A percentile compares a stretch with the other conserved stretches of the same genome.
These are phyloP conservation scores for Cymbopogon citratus DNA, from an alignment of 176 grass and related monocot species.

Conservation along the genomic window DNA sequence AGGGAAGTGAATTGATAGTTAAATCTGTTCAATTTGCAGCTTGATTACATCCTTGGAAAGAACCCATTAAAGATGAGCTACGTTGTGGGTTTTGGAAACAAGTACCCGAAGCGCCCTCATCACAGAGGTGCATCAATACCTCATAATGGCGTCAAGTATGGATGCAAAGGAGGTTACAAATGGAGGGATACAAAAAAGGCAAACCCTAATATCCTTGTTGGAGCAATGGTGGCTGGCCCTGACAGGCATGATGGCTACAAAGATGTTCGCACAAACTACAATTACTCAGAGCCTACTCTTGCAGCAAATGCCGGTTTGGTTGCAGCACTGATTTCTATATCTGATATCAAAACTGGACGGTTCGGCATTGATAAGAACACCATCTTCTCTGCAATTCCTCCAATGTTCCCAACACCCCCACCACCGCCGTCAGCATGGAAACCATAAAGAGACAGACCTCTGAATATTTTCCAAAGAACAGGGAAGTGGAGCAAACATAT, in stretches of 20 bases:
- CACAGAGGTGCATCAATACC: conserved; percentile 91
- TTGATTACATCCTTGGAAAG: conserved; percentile 86
- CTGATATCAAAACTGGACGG: conserved; percentile 34
- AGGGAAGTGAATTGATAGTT: conserved; percentile 12
- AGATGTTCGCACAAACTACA: conserved; percentile 84
- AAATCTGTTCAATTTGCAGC: conserved; percentile 43
- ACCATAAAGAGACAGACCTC: conserved; percentile 43
- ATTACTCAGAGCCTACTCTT: conserved; percentile 82
- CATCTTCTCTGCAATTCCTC: conserved; percentile 86
- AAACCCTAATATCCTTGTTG: conserved; percentile 78
- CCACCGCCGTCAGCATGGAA: conserved; percentile 81
- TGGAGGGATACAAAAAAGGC: conserved; percentile 78
- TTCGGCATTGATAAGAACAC: conserved; percentile 77
- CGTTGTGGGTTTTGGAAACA: conserved; percentile 72
- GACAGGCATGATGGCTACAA: conserved; percentile 87
- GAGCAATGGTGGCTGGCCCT: conserved; percentile 86
- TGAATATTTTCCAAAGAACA: conserved; percentile 28
- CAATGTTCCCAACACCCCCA: conserved; percentile 78
- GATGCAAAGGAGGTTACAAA: conserved; percentile 92
- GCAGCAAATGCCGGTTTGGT: conserved; percentile 90
- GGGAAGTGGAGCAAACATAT: conserved; percentile 28
- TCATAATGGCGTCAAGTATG: conserved; percentile 85
- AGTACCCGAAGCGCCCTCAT: conserved; percentile 76
- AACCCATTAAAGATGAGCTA: conserved; percentile 89
- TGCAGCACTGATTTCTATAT: conserved; percentile 74